phyloP scores from a whole-genome alignment of 371 early-diverging fungal genomes.

The Saksenaea oblongispora region DNA sequence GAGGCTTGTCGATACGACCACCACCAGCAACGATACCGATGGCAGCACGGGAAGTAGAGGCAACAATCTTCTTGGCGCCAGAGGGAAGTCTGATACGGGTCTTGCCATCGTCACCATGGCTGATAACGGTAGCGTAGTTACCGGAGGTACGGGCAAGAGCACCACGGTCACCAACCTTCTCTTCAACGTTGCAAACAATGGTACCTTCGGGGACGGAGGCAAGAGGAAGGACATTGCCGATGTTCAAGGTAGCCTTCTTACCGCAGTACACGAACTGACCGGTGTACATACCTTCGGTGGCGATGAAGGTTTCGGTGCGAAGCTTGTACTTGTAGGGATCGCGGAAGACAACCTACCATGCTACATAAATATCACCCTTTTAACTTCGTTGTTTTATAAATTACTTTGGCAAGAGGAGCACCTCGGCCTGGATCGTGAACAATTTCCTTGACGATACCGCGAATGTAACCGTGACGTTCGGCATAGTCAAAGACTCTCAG shows the following conservation, averaged over 20 bases:
- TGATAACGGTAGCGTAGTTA: constrained; percentile 98
- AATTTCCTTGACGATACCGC: constrained; percentile 98
- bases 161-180: constrained; percentile 98
- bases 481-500: constrained; percentile 92
- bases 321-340: constrained; percentile 79
- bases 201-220: constrained; percentile 99
- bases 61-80: constrained; percentile 96
- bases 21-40: constrained; percentile 99
- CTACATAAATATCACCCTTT: constrained; percentile 43
- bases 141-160: constrained; percentile 97
- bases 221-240: constrained; percentile 97
- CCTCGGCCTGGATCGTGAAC: constrained; percentile 99
- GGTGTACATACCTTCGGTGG: constrained; percentile 99
- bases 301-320: constrained; percentile 92
- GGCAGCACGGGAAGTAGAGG: constrained; percentile 92
- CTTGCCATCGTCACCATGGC: constrained; percentile 98
- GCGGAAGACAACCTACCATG: constrained; percentile 64
- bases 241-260: constrained; percentile 94
- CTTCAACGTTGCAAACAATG: constrained; percentile 98
- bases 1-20: constrained; percentile 99
- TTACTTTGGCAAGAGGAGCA: constrained; percentile 98
- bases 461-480: constrained; percentile 97
- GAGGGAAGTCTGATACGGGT: constrained; percentile 98
- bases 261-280: constrained; percentile 99
- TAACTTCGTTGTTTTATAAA: background rate